Base-by-base conservation (phyloP, 2,329 filamentous ascomycete species). In the Xenosphaeropsis pyriputrescens region DNA sequence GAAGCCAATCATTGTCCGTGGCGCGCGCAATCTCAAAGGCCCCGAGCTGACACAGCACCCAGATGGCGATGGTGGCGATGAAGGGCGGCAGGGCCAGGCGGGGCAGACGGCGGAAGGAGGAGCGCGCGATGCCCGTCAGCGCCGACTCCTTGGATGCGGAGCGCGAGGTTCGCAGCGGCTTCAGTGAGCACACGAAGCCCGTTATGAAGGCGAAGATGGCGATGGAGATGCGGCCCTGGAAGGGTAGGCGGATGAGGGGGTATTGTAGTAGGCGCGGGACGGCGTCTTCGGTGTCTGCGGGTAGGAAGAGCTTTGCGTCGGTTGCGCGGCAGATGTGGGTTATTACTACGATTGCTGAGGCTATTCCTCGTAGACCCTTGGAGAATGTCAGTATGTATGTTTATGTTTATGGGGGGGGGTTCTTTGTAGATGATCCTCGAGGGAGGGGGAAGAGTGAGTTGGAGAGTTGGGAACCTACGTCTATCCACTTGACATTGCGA, bases 181-280 rank as follows among this genome's bases (percentile, higher is more conserved):
- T 75, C 36, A 77, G 61, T 3, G 70, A 67, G 56, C 75, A 77
- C 36, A 77, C 73, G 47, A 75, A 78, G 40, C 73, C 73, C 15
- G 74, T 73, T 30, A 78, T 71, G 35, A 80, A 63, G 49, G 76
- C 68, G 56, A 80, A 79, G 44, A 79, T 72, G 12, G 73, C 68
- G 2, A 80, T 76, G 54, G 75, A 77, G 34, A 74, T 70, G n/a
- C 77, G 67, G 17, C 76, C 73, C 48, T 75, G 72, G 36, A 68
- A 61, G 30, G 70, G 59, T 35, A 79, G 64, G 39, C 74, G 70
- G 41, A 78, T 57, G 47, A 72, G 69, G 12, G 73, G 74, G 31
- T 64, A 60, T 53, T 79, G 73, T 41, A 75, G 62, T 18, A 73
- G 45, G 35, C 63, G 60, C 4, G 69, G 65, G 2, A 59, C 49